Base-by-base conservation (phyloP, 169 alveolate species). In the Eimeria acervulina region DNA sequence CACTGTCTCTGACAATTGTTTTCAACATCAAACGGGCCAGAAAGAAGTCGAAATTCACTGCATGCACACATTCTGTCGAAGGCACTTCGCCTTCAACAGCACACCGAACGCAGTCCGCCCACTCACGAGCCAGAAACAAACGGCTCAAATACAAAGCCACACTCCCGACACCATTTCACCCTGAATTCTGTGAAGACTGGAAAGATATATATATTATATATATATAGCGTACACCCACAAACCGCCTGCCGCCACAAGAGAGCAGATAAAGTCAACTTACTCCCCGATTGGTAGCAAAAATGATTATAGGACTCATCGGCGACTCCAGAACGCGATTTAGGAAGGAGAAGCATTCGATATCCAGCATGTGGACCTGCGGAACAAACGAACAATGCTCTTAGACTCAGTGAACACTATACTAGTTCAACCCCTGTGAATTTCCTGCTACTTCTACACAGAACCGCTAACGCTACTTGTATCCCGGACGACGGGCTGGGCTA, bases 221-320 rank as follows among this genome's bases (percentile, higher is more conserved):
- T n/a, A 26, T n/a, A 0, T 31, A 40, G 33, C 47, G 28, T 70
- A 12, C 51, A 10, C 81, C 36, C 8, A 84, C 26, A 5, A 44
- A 5, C 55, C 40, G 10, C 13, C 26, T 26, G 52, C 47, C 40
- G 1, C 52, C 42, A 23, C n/a, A 80, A 5, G 55, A 19, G 44
- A 10, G 55, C 17, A 1, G 33, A 10, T 28, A 63, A 0, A 1
- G 38, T 6, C 40, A n/a, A 66, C 98, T 40, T 80, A 98, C 98
- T 23, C 99, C 99, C 96, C 99, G 97, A 96, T 99, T 99, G 7
- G 99, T 99, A 19, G 99, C 99, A 84, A 99, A 97, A 70, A 99
- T 99, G 89, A 99, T 99, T 90, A 99, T 99, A 26, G 99, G 99
- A 26, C 99, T 99, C 89, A 99, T 97, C 28, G 99, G 99, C 10